These are phyloP conservation scores for Blastobotrys elegans DNA, from an alignment of 1,139 yeast species.

Conservation along the genomic window DNA sequence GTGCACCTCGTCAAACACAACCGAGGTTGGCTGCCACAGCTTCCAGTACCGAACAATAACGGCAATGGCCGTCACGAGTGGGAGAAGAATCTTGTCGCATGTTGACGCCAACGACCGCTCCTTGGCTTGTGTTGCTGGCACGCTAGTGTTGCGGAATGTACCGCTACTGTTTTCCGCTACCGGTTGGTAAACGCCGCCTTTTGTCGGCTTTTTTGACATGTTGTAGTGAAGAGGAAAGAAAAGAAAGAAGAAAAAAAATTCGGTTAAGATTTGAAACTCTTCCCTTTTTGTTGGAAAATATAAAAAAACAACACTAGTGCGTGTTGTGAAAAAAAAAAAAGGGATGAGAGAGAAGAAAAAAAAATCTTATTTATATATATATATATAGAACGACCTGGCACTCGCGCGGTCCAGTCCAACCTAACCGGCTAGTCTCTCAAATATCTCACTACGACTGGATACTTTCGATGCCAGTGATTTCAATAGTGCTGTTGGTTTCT, in stretches of 20 bases:
- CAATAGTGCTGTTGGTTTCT: no score
- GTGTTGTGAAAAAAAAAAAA: neutral
- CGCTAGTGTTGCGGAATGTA: constrained; percentile 40
- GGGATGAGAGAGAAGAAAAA: neutral
- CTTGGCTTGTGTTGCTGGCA: constrained; percentile 38
- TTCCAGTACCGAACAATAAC: constrained; percentile 54
- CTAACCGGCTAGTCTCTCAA: no score
- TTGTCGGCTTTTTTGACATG: constrained; percentile 1
- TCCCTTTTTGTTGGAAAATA: no score
- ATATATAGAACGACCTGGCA: no score
- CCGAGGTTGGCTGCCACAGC: constrained; percentile 64
- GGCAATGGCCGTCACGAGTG: constrained; percentile 50
- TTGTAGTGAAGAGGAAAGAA: neutral
- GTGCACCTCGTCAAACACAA: constrained; percentile 91
- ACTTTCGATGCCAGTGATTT: no score
- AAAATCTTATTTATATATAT: neutral
- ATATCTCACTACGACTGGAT: no score
- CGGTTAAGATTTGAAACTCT: no score
- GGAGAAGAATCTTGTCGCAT: constrained; percentile 36
- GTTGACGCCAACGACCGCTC: constrained; percentile 27
- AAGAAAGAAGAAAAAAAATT: neutral
- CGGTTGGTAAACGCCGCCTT: constrained; percentile 1
- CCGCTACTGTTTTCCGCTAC: neutral
- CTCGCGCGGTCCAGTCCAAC: no score
- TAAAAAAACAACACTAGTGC: no score